Evolutionary conservation across 164 flowering plant genomes (phyloP), one percentile per base, ranked within the genome.

Genomic region (Paratinospora sagittata): DNA sequence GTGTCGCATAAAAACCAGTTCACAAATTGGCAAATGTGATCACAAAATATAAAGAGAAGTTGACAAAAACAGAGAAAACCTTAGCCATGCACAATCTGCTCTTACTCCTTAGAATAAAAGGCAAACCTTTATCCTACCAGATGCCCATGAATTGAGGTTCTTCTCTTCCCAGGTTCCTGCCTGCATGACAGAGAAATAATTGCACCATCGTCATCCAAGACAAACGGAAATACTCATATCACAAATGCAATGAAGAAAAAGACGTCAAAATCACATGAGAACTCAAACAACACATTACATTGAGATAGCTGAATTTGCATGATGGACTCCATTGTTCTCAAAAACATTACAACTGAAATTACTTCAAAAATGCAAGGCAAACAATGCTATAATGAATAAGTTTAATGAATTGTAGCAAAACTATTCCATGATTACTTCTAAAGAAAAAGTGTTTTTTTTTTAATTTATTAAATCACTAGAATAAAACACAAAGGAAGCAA

Each of bases 121-220:
- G 76, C 84, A 70, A 52, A 91, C 98, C 96, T 91, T 91, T 19
- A 93, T 88, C 75, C 92, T 85, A 47, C 80, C 80, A 66, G 72
- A 82, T 41, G 98, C 98, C 98, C 98, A 93, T 41, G 83, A 83
- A 58, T 85, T 93, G 24, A 93, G 84, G 79, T 84, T 93, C 71
- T 85, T 91, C 83, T 93, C 98, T 84, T 93, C 98, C 98, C 98
- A 93, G 8, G 98, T 93, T 71, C 98, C 98, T 74, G 98, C 98
- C 98, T 93, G 65, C 41, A 75, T 8, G 47, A 14, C 58, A 67
- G 11, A 37, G n/a, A 16, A 52, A 33, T 1, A 24, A 14, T 2
- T 47, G 0, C 23, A 10, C 17, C 4, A 61, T 41, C 2, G 63
- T 9, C 65, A 69, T 37, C 1, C 2, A 34, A 58, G 21, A 16